Conservation (phyloP, 2,329 filamentous ascomycete genomes). For the Colletotrichum sp. region DNA sequence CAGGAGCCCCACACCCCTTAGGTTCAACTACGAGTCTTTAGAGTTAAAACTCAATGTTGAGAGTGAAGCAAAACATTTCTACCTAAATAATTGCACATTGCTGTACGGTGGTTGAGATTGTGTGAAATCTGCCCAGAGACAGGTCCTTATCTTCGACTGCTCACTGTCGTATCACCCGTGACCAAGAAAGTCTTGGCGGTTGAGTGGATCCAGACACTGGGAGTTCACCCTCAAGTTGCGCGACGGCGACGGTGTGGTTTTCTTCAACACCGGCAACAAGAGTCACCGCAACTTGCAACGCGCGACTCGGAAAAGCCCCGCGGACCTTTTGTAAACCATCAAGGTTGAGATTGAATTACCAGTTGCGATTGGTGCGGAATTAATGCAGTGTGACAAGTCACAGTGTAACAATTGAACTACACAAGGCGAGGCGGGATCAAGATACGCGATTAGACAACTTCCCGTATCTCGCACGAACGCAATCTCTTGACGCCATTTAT, state of each 20-base stretch:
- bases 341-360: background rate
- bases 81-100: background rate
- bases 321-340: background rate
- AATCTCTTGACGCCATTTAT: slow-evolving; percentile 16
- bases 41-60: background rate
- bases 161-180: background rate
- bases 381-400: background rate
- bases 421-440: background rate
- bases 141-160: background rate
- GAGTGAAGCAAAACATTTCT: background rate
- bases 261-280: background rate
- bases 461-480: slow-evolving; percentile 12
- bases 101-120: background rate
- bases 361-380: background rate
- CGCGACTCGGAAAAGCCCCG: background rate
- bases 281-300: background rate
- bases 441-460: background rate
- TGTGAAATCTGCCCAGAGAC: background rate
- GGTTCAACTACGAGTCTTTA: background rate
- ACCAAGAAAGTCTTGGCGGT: background rate
- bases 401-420: background rate
- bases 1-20: background rate
- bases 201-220: background rate
- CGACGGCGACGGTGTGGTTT: background rate
- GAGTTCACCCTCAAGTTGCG: background rate